These are phyloP conservation scores for Penicillium polonicum DNA, from an alignment of 2,329 filamentous ascomycete species.

Conservation along the genomic window DNA sequence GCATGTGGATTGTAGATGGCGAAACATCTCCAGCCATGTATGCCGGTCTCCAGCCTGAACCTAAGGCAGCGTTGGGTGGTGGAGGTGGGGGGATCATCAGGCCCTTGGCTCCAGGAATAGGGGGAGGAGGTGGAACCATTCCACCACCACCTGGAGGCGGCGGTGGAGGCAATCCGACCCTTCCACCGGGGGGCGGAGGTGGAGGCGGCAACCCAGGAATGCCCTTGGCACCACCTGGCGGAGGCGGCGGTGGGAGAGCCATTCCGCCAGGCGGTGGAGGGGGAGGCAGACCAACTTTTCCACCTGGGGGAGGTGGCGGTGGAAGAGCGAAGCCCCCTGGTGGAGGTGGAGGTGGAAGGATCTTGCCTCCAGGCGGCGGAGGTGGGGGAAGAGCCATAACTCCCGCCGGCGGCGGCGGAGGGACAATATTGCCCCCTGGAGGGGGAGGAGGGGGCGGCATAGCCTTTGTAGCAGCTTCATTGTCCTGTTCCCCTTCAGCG, in stretches of 20 bases:
- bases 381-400: constrained; percentile 35
- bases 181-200: constrained; percentile 45
- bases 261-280: constrained; percentile 45
- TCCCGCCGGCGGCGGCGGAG: constrained; percentile 24
- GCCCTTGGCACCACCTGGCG: constrained; percentile 44
- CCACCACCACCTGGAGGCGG: constrained; percentile 39
- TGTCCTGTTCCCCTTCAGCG: constrained; percentile 12
- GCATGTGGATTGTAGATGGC: constrained; percentile 64
- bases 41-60: constrained; percentile 59
- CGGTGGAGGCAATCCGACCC: constrained; percentile 32
- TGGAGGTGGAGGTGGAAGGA: constrained; percentile 29
- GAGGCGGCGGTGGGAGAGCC: constrained; percentile 43
- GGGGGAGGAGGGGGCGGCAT: constrained; percentile 19
- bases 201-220: constrained; percentile 45
- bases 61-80: constrained; percentile 63
- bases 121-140: constrained; percentile 50
- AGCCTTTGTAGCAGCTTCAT: constrained; percentile 9
- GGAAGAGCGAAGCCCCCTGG: constrained; percentile 14
- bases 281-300: constrained; percentile 49
- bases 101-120: constrained; percentile 42
- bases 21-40: constrained; percentile 67
- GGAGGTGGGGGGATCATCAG: constrained; percentile 60
- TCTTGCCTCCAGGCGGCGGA: constrained; percentile 14
- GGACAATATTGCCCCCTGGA: constrained; percentile 15
- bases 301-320: constrained; percentile 30